Percentiles rank a stretch among this genome's conserved stretches.
Conservation (phyloP, 148 eudicot genomes). For the Hydrangea macrophylla region DNA sequence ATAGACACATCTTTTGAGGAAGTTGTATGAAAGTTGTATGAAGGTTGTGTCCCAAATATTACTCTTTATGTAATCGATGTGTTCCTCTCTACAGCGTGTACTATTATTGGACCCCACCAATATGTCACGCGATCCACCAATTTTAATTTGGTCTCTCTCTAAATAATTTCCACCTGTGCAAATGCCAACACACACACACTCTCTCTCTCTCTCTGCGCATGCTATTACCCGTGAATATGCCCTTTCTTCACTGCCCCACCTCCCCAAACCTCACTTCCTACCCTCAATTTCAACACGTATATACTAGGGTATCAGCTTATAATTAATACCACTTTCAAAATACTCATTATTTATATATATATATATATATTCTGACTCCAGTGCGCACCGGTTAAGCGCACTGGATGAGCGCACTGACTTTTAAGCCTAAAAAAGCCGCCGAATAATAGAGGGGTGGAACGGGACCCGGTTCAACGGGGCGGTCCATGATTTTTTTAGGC, state of each 20-base stretch:
- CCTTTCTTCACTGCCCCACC: background rate
- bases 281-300: background rate
- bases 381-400: too few species aligned
- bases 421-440: too few species aligned
- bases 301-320: background rate
- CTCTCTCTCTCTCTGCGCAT: constrained; percentile 14
- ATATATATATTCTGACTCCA: background rate
- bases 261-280: background rate
- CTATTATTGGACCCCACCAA: constrained; percentile 14
- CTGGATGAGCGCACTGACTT: too few species aligned
- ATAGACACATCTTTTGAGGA: too few species aligned
- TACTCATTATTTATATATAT: too few species aligned
- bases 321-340: background rate
- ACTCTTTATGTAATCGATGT: too few species aligned
- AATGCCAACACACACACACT: background rate
- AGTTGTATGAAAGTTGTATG: too few species aligned
- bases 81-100: constrained; percentile 3
- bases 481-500: background rate
- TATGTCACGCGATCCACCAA: constrained; percentile 20
- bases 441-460: too few species aligned
- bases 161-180: background rate
- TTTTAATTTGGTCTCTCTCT: too few species aligned
- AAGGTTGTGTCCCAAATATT: too few species aligned
- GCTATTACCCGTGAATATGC: background rate
- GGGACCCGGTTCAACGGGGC: background rate